These are phyloP conservation scores for Symmetrospora coprosmae DNA, from an alignment of 768 basidiomycete species.

Conservation along the genomic window DNA sequence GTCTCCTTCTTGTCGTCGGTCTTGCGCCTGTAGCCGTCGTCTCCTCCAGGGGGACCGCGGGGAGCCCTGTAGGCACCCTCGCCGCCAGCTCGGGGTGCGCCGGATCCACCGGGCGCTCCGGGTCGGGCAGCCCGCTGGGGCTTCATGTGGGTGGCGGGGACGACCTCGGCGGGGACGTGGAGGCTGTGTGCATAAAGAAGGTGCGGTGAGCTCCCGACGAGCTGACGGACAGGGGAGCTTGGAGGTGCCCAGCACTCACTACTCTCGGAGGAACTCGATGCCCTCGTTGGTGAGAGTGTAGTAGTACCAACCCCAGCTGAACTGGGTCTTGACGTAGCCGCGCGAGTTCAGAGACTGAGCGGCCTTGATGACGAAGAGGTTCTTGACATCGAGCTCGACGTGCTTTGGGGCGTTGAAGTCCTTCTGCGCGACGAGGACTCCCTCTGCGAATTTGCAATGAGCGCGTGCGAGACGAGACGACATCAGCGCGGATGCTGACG, in stretches of 20 bases:
- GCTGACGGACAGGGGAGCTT: background rate
- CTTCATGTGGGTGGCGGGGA: constrained; percentile 95
- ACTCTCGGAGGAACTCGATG: constrained; percentile 90
- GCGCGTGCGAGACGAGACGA: background rate
- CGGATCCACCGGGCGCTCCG: constrained; percentile 55
- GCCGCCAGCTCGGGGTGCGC: constrained; percentile 29
- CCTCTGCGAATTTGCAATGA: constrained; percentile 49
- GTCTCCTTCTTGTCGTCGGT: constrained; percentile 58
- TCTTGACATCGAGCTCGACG: constrained; percentile 61
- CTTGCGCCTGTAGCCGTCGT: too few species aligned
- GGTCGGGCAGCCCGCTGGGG: constrained; percentile 74
- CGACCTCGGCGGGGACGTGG: constrained; percentile 87
- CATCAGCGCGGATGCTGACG: background rate
- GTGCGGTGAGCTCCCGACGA: background rate
- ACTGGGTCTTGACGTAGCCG: constrained; percentile 95
- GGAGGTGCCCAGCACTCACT: constrained; percentile 40
- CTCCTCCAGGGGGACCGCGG: constrained; percentile 51
- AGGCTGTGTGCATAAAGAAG: constrained; percentile 46
- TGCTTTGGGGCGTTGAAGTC: constrained; percentile 93
- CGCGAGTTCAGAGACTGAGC: constrained; percentile 54
- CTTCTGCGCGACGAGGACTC: constrained; percentile 97
- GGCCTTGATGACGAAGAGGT: constrained; percentile 59
- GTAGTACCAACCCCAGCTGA: constrained; percentile 99
- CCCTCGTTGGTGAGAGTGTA: constrained; percentile 94
- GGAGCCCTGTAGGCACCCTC: constrained; percentile 74